Base-by-base conservation (phyloP, 192 early-diverging fungal species). In the Polychytrium aggregatum region DNA sequence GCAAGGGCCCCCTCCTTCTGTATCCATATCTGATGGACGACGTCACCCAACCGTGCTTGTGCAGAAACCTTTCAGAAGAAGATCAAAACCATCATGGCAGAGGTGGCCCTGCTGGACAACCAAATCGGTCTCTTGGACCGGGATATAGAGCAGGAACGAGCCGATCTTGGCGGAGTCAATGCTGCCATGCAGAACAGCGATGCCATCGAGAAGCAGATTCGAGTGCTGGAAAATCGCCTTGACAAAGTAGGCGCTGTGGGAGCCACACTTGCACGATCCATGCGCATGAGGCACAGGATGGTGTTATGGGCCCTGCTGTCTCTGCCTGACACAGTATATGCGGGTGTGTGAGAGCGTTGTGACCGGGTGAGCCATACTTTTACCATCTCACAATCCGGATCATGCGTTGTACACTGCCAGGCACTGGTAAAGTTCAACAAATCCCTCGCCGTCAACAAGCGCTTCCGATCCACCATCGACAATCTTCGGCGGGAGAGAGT, bases 391-490 rank as follows among this genome's bases (percentile, higher is more conserved):
- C 31, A 10, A 39, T 2, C 37, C 11, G 2, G 22, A 10, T n/a
- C 40, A 16, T 41, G 31, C 6, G 4, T 4, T 33, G 31, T 4
- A 16, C 4, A 34, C 34, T 46, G n/a, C 14, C 34, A 71, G 69
- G 68, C 73, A 0, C 56, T 79, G 11, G 63, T 76, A 16, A 79
- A 79, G 53, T 79, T 74, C 52, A 76, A 76, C 56, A 73, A 72
- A 40, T 60, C 74, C 0, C 52, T 79, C 0, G 73, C 77, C 0
- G 67, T 71, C 38, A 79, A 79, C 61, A 79, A 77, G 52, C 51
- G 56, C 10, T 37, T 77, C 37, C 50, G 77, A 6, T 43, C 51
- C 2, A 57, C 56, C 5, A 76, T 79, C 22, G 77, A 79, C 50
- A 71, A 73, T 47, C 49, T 79, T 29, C 53, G 72, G 22, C 51